Conservation (phyloP, 257 asterid genomes). For the Prunella vulgaris region DNA sequence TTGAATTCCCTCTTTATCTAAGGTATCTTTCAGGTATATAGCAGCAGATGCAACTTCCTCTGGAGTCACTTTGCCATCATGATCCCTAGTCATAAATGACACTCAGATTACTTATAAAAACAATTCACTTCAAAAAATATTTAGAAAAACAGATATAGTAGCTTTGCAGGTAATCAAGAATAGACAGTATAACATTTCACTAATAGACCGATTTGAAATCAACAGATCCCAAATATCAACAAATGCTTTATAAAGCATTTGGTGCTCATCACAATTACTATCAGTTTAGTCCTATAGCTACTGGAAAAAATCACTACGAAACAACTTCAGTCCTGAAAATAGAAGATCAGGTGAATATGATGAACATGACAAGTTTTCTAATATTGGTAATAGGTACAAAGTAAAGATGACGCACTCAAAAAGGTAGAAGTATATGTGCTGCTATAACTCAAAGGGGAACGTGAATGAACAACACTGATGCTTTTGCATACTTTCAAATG, state of each 20-base stretch:
- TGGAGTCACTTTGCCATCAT: constrained; percentile 93
- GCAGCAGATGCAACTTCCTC: constrained; percentile 99
- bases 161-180: not conserved
- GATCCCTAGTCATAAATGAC: constrained; percentile 51
- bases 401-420: not conserved
- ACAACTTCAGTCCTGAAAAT: not conserved
- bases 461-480: not conserved
- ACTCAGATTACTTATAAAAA: constrained; percentile 4
- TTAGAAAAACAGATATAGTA: not conserved
- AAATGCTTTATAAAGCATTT: not conserved
- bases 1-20: constrained; percentile 87
- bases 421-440: not conserved
- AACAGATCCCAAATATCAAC: not conserved
- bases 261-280: not conserved
- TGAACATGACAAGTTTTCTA: not conserved
- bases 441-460: not conserved
- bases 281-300: not conserved
- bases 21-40: constrained; percentile 83
- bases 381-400: not conserved
- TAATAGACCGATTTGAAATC: constrained; percentile 1
- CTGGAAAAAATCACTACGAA: not conserved
- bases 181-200: constrained; percentile 6
- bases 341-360: not conserved
- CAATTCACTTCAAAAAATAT: not conserved
- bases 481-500: not conserved